Evolutionary conservation across 352 stramenopile genomes (phyloP), one percentile per base, ranked within the genome.

Genomic region (Plasmopara muralis): DNA sequence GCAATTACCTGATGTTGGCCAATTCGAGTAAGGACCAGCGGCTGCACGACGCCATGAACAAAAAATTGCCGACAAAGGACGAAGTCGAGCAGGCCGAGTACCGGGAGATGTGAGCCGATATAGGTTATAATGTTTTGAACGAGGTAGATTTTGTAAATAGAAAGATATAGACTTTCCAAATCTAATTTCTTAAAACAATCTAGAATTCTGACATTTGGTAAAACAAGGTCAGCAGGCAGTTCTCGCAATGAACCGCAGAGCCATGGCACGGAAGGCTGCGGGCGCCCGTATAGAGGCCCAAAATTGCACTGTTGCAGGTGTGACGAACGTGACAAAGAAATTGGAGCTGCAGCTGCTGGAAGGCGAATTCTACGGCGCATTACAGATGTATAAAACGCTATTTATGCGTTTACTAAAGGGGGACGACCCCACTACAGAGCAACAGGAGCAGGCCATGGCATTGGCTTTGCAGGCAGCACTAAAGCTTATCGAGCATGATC

Each of bases 371-470:
- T 95, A 95, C 62, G 80, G 84, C 47, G 85, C 85, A 49, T 55
- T 95, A 55, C 85, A 95, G 59, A 89, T 93, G 81, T 95, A 95
- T 75, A 92, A 93, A 75, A 93, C 83, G 57, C 70, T 95, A 14
- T 93, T 89, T 63, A 93, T 87, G 74, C 83, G 85, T 34, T 72
- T 77, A 47, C 77, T 91, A 58, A 89, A 91, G 52, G 79, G 77
- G 53, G 82, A 92, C 49, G 60, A 67, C 20, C 70, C 70, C 25
- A 70, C 68, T 44, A 43, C 44, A 6, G 62, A 64, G 28, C 72
- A 84, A 53, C 83, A 89, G 55, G 52, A 82, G 40, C 77, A 83
- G 45, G 80, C 78, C 18, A 66, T 75, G 29, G 70, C 80, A 10
- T 60, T 93, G 55, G 76, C 81, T 16, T 66, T 85, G 20, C 69